Evolutionary conservation across 73 alveolate species (phyloP).

Genomic region (Paramecium biaurelia): DNA sequence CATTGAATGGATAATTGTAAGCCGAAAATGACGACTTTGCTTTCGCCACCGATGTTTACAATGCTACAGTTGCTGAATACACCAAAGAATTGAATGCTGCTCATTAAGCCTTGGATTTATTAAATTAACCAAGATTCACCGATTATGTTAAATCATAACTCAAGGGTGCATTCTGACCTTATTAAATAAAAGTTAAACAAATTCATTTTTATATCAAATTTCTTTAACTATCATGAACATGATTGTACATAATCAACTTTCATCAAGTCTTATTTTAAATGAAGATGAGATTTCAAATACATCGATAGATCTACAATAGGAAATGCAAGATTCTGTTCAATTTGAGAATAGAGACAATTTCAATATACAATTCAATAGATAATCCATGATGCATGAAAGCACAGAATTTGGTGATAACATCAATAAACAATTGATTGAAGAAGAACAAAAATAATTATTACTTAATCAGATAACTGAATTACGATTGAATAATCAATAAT

Average conservation of each 20-base stretch:
- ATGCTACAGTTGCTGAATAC: slow-evolving; percentile 40
- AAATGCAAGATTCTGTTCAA: background rate
- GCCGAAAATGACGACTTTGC: slow-evolving; percentile 52
- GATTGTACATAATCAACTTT: background rate
- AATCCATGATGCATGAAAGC: background rate
- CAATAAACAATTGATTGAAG: background rate
- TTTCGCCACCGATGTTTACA: slow-evolving; percentile 32
- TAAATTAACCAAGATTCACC: slow-evolving; percentile 49
- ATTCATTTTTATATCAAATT: background rate
- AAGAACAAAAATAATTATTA: background rate
- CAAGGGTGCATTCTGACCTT: slow-evolving; percentile 47
- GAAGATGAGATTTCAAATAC: background rate
- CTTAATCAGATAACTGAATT: background rate
- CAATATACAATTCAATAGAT: background rate
- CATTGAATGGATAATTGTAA: slow-evolving; percentile 9
- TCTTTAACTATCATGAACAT: background rate
- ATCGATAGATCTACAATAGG: background rate
- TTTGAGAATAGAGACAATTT: background rate
- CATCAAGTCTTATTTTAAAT: background rate
- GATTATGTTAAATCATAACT: slow-evolving; percentile 45
- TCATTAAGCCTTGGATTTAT: slow-evolving; percentile 21
- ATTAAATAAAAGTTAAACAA: slow-evolving; percentile 20
- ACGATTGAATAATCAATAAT: background rate
- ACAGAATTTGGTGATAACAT: background rate
- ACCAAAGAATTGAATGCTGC: slow-evolving; percentile 45